A percentile compares a stretch with the other conserved stretches of the same genome.
These are phyloP conservation scores for Nevesoporus exiguus DNA, from an alignment of 768 basidiomycete genomes.

Conservation along the genomic window DNA sequence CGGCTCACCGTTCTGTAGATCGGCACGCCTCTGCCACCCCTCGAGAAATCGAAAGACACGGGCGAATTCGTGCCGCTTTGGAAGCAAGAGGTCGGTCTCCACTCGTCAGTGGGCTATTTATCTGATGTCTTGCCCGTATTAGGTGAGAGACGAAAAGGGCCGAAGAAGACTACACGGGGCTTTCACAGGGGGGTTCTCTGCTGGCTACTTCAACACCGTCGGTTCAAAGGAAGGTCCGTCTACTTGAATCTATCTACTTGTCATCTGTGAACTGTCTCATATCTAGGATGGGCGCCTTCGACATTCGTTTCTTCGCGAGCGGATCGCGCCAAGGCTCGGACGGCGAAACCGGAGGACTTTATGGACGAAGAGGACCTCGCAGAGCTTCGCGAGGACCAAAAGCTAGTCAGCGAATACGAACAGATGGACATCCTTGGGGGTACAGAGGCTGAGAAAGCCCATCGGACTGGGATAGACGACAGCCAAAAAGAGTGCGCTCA, in stretches of 20 bases:
- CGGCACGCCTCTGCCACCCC: constrained; percentile 89
- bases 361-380: constrained; percentile 99
- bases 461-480: constrained; percentile 36
- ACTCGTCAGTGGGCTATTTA: constrained; percentile 17
- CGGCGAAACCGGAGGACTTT: constrained; percentile 80
- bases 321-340: constrained; percentile 61
- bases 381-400: constrained; percentile 69
- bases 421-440: constrained; percentile 32
- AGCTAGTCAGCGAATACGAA: constrained; percentile 75
- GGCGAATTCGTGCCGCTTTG: constrained; percentile 96
- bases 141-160: constrained; percentile 94
- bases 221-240: constrained; percentile 88
- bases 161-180: constrained; percentile 93
- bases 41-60: constrained; percentile 90
- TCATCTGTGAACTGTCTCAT: neutral
- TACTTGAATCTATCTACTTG: neutral
- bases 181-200: constrained; percentile 97
- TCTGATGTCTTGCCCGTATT: constrained; percentile 12
- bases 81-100: constrained; percentile 85
- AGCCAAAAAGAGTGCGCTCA: constrained; percentile 37
- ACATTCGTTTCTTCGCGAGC: constrained; percentile 88
- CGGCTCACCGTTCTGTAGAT: constrained; percentile 48
- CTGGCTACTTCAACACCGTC: constrained; percentile 94
- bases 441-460: constrained; percentile 44
- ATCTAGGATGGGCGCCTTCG: constrained; percentile 87